These are phyloP conservation scores for Coffea eugenioides DNA, from an alignment of 257 asterid species.

Conservation along the genomic window DNA sequence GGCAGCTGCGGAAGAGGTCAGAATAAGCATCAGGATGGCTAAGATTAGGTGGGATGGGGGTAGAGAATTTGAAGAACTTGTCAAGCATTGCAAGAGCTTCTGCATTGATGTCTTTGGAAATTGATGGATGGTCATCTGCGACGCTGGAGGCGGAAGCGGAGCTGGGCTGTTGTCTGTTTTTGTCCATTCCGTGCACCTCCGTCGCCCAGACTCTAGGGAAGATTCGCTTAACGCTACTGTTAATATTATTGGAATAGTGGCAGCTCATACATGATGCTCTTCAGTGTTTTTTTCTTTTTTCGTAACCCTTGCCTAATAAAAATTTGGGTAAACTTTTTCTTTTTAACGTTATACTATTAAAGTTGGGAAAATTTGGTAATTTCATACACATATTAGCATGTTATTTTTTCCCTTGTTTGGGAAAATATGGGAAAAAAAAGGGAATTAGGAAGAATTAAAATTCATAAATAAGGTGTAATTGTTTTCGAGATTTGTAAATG, in stretches of 20 bases:
- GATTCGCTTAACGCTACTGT: background rate
- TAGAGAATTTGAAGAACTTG: constrained; percentile 17
- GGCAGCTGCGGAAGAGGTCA: constrained; percentile 50
- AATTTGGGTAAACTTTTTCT: too few relatives aligned
- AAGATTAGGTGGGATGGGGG: constrained; percentile 33
- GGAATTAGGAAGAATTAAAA: too few relatives aligned
- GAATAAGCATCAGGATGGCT: constrained; percentile 53
- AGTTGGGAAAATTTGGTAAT: too few relatives aligned
- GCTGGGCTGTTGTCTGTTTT: background rate
- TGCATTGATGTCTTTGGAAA: constrained; percentile 11
- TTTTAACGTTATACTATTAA: too few relatives aligned
- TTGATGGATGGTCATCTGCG: constrained; percentile 7
- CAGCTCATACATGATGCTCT: too few relatives aligned
- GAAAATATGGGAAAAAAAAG: too few relatives aligned
- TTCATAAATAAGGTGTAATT: too few relatives aligned
- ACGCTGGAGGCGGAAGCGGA: background rate
- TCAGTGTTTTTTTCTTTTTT: too few relatives aligned
- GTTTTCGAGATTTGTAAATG: too few relatives aligned
- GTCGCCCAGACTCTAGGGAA: background rate
- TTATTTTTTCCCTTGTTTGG: too few relatives aligned
- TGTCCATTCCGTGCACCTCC: background rate
- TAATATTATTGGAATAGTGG: background rate
- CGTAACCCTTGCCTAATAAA: too few relatives aligned
- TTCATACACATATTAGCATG: too few relatives aligned
- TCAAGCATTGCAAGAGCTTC: background rate